These are phyloP conservation scores for Domatiomyces globalis DNA, from an alignment of 2,329 filamentous ascomycete species.

Conservation along the genomic window DNA sequence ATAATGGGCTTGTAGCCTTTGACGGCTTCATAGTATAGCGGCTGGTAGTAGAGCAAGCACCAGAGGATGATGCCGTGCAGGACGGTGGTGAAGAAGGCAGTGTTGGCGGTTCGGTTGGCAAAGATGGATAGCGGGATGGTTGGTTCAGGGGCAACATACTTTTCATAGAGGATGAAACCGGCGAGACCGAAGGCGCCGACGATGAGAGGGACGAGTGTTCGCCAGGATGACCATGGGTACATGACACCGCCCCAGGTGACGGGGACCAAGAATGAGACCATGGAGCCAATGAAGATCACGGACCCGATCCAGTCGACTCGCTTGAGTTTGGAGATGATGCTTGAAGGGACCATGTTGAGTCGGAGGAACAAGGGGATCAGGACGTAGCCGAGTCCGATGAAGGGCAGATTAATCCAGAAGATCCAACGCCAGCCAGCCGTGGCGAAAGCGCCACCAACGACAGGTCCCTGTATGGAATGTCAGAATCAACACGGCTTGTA, in stretches of 20 bases:
- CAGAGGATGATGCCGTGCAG: slow-evolving; percentile 40
- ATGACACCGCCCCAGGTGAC: slow-evolving; percentile 52
- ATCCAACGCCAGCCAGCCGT: slow-evolving; percentile 40
- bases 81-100: slow-evolving; percentile 40
- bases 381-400: slow-evolving; percentile 36
- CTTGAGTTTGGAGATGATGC: slow-evolving; percentile 35
- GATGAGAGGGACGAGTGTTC: slow-evolving; percentile 47
- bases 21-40: slow-evolving; percentile 32
- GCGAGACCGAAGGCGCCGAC: slow-evolving; percentile 40
- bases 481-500: background rate
- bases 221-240: slow-evolving; percentile 50
- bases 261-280: slow-evolving; percentile 46
- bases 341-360: slow-evolving; percentile 35
- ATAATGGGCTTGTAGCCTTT: slow-evolving; percentile 41
- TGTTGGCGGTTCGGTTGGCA: slow-evolving; percentile 32
- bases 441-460: slow-evolving; percentile 22
- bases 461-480: slow-evolving; percentile 8
- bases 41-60: slow-evolving; percentile 42
- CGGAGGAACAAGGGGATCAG: slow-evolving; percentile 40
- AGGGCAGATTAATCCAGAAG: slow-evolving; percentile 51
- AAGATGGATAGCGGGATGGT: slow-evolving; percentile 35
- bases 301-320: slow-evolving; percentile 51
- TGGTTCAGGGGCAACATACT: slow-evolving; percentile 36
- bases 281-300: slow-evolving; percentile 44
- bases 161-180: slow-evolving; percentile 42